phyloP scores from a whole-genome alignment of 257 asterid species.

The Pogostemon cablin region DNA sequence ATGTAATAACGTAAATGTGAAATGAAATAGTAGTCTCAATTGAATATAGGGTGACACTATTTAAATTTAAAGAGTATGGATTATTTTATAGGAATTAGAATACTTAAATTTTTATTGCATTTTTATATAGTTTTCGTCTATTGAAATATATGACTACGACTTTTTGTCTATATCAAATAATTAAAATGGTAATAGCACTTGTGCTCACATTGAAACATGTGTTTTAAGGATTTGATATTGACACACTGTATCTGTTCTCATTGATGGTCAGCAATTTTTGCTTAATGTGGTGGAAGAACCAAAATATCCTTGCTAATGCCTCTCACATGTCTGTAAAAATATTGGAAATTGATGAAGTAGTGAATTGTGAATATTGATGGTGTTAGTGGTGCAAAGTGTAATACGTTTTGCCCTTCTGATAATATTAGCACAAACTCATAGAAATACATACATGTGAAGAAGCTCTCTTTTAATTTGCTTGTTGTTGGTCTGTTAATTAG shows the following conservation, averaged over 20 bases:
- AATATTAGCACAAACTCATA: too few species aligned
- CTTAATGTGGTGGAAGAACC: background rate
- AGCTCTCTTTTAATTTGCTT: too few species aligned
- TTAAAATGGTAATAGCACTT: background rate
- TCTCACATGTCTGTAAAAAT: background rate
- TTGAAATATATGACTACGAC: background rate
- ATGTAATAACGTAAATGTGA: too few species aligned
- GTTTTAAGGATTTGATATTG: too few species aligned
- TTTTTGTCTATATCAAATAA: background rate
- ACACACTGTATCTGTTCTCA: too few species aligned
- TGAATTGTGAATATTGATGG: background rate
- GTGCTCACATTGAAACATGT: too few species aligned
- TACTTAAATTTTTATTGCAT: background rate
- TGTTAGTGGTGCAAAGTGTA: background rate
- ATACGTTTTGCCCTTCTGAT: background rate
- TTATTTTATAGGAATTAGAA: background rate
- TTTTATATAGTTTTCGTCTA: too few species aligned
- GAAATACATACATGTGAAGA: too few species aligned
- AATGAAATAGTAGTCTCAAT: too few species aligned
- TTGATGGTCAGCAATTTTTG: background rate
- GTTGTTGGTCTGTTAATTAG: too few species aligned
- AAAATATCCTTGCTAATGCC: background rate
- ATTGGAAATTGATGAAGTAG: slow-evolving; percentile 1
- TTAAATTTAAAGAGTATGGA: background rate
- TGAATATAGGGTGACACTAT: background rate